Evolutionary conservation across 441 rosid genomes (phyloP), one percentile per base, ranked within the genome.

Genomic region (Erysimum cheiri): DNA sequence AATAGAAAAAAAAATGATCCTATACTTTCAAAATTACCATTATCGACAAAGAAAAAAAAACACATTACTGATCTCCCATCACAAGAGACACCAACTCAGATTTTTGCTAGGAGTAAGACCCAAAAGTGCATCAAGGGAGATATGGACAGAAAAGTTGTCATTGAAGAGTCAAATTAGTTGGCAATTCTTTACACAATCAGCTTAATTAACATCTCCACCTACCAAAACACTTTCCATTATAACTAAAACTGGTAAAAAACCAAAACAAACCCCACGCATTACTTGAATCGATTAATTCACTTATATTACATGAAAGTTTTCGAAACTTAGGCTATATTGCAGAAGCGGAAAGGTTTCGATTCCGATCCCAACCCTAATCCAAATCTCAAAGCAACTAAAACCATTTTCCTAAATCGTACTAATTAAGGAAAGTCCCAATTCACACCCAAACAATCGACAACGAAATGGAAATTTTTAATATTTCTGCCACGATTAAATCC

Each of bases 331-430:
- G 48, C 64, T 44, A 62, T 32, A 58, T 64, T 46, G 65, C 76
- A 64, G 50, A 72, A 60, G 17, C 13, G 53, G 61, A 73, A 73
- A 73, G 11, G 41, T 40, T 53, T 52, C 43, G 60, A 28, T 47
- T 3, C 29, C 43, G 43, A 67, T 52, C 33, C 22, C 57, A 67
- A 56, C 9, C 71, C 28, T 57, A 57, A 57, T 48, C 44, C 29
- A 39, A 59, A 40, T 35, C 55, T 29, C 8, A 50, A 58, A 24
- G 41, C 24, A 74, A 24, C 60, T 55, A 68, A 60, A 46, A 54
- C 22, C 44, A 46, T 44, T 50, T 13, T 68, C 73, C 53, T 61
- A 10, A 54, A 44, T 22, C 9, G 22, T 22, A 53, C 47, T 47
- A 53, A 39, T 74, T 17, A 29, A 29, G 74, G 70, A 62, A 74